Conservation (phyloP, 768 basidiomycete genomes). For the Boletus edulis region DNA sequence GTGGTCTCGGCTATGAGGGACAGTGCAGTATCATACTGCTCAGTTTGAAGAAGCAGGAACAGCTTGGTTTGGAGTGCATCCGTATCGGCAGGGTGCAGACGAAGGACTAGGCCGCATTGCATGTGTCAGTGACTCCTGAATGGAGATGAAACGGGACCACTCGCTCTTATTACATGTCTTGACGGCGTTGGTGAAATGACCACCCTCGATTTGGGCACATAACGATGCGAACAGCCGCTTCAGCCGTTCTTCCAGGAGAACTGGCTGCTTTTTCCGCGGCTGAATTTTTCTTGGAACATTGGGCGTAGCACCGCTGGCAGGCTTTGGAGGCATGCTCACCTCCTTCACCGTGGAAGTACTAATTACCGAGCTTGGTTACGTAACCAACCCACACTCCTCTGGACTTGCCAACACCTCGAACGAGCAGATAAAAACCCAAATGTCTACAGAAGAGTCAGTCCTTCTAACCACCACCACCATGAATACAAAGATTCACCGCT, state of each 20-base stretch:
- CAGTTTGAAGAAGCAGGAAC: constrained; percentile 85
- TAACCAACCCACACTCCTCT: constrained; percentile 10
- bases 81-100: constrained; percentile 59
- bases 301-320: constrained; percentile 4
- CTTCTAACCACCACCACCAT: constrained; percentile 5
- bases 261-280: constrained; percentile 22
- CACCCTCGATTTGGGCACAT: constrained; percentile 88
- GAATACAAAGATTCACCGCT: not conserved
- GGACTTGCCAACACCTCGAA: not conserved
- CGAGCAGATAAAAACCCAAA: constrained; percentile 29
- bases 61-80: constrained; percentile 81
- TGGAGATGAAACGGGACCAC: constrained; percentile 30
- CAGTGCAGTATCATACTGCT: constrained; percentile 73
- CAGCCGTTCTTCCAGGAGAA: constrained; percentile 27
- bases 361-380: constrained; percentile 25
- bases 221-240: constrained; percentile 74
- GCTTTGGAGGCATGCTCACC: constrained; percentile 21
- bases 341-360: constrained; percentile 3
- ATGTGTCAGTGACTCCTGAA: constrained; percentile 20
- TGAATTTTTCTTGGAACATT: constrained; percentile 2
- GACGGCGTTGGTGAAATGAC: constrained; percentile 79
- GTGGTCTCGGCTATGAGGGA: constrained; percentile 42
- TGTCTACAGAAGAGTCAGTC: constrained; percentile 56
- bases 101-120: constrained; percentile 53
- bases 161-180: constrained; percentile 92